A percentile compares a stretch with the other conserved stretches of the same genome.
Conservation (phyloP, 768 basidiomycete species). For the Gyrodon lividus region DNA sequence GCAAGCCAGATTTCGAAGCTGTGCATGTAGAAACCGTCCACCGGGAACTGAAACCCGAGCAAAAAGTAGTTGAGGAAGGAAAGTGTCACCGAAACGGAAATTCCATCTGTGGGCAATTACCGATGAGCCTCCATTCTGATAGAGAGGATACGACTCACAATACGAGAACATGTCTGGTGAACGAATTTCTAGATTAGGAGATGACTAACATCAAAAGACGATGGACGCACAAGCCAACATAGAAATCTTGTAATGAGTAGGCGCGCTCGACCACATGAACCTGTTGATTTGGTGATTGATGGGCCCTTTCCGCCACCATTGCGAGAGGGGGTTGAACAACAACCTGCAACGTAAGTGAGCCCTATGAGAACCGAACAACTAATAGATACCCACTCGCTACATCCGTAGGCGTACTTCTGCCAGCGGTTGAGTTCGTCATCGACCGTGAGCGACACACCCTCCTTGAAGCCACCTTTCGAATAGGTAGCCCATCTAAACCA, state of each 20-base stretch:
- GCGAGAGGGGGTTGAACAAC: slow-evolving; percentile 78
- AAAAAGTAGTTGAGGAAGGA: slow-evolving; percentile 71
- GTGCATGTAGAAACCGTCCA: slow-evolving; percentile 77
- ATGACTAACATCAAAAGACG: background rate
- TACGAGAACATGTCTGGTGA: slow-evolving; percentile 48
- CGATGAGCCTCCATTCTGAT: background rate
- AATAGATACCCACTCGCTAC: slow-evolving; percentile 46
- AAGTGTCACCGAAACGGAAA: slow-evolving; percentile 66
- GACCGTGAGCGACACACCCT: slow-evolving; percentile 85
- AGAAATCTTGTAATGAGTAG: slow-evolving; percentile 79
- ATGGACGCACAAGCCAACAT: slow-evolving; percentile 49
- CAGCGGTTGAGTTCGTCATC: slow-evolving; percentile 91
- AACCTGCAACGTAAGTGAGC: slow-evolving; percentile 46
- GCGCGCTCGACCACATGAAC: slow-evolving; percentile 75
- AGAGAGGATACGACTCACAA: slow-evolving; percentile 34
- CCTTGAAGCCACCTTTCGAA: slow-evolving; percentile 82
- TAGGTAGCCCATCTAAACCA: slow-evolving; percentile 71
- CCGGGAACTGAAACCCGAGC: slow-evolving; percentile 68
- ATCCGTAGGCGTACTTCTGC: slow-evolving; percentile 86
- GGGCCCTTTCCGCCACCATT: slow-evolving; percentile 79
- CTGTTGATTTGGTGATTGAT: slow-evolving; percentile 77
- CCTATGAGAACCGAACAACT: background rate
- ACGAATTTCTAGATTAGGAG: slow-evolving; percentile 1
- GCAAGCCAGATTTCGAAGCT: slow-evolving; percentile 82
- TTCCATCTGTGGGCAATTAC: slow-evolving; percentile 37